Evolutionary conservation across 2,329 filamentous ascomycete genomes (phyloP).

Genomic region (Allantophomopsis cytisporea): DNA sequence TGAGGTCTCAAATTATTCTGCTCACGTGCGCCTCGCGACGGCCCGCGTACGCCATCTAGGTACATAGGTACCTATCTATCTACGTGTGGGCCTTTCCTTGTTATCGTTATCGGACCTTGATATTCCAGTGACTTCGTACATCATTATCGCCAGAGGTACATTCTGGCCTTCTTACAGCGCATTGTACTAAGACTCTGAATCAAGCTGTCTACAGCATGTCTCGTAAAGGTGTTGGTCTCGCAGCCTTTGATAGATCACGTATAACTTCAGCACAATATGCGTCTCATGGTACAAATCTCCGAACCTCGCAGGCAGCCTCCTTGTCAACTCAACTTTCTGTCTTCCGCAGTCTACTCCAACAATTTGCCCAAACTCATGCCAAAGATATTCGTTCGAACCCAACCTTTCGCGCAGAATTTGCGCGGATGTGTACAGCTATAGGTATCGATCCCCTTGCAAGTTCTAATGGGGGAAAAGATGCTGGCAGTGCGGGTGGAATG

Average conservation of each 20-base stretch:
- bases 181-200: no score
- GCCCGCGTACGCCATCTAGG: no score
- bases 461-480: slow-evolving; percentile 34
- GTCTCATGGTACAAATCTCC: slow-evolving; percentile 77
- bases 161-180: no score
- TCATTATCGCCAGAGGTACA: no score
- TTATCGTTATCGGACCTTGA: no score
- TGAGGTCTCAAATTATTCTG: no score
- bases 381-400: slow-evolving; percentile 95
- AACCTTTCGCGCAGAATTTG: slow-evolving; percentile 90
- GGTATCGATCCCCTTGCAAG: slow-evolving; percentile 89
- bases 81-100: no score
- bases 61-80: no score
- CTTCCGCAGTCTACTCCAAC: slow-evolving; percentile 88
- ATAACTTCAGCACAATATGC: slow-evolving; percentile 84
- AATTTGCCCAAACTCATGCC: slow-evolving; percentile 88
- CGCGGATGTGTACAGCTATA: slow-evolving; percentile 95
- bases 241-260: slow-evolving; percentile 74
- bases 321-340: slow-evolving; percentile 89
- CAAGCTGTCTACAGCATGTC: slow-evolving; percentile 30
- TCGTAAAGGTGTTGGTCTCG: slow-evolving; percentile 78
- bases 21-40: no score
- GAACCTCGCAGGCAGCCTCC: slow-evolving; percentile 69
- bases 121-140: no score
- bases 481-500: slow-evolving; percentile 23